phyloP scores from a whole-genome alignment of 2,329 filamentous ascomycete species.

The Thelonectria blattea region DNA sequence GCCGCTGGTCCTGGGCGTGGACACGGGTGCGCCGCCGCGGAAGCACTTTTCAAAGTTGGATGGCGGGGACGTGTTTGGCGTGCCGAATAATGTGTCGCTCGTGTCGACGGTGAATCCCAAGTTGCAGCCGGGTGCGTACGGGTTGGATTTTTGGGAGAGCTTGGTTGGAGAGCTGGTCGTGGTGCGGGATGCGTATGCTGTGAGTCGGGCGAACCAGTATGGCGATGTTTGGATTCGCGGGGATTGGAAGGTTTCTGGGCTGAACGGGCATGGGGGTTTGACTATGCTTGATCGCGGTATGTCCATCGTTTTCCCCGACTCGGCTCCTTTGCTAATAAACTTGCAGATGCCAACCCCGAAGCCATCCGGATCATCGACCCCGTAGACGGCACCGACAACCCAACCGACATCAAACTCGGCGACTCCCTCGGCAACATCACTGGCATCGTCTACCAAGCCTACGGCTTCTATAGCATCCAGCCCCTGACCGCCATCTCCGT shows the following conservation, averaged over 20 bases:
- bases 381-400: constrained; percentile 69
- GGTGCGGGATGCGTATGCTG: constrained; percentile 60
- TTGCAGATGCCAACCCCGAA: constrained; percentile 71
- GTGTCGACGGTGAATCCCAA: constrained; percentile 65
- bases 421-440: constrained; percentile 70
- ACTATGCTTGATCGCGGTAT: constrained; percentile 64
- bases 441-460: constrained; percentile 69
- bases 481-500: constrained; percentile 64
- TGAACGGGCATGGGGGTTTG: constrained; percentile 67
- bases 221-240: constrained; percentile 75
- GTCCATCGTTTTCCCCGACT: not conserved
- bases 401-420: constrained; percentile 65
- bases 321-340: constrained; percentile 9
- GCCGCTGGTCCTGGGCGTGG: constrained; percentile 66
- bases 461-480: constrained; percentile 73
- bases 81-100: constrained; percentile 66
- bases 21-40: constrained; percentile 63
- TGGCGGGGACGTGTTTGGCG: constrained; percentile 66
- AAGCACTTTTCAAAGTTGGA: constrained; percentile 68
- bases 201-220: constrained; percentile 66
- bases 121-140: constrained; percentile 66
- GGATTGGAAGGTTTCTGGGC: constrained; percentile 66
- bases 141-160: constrained; percentile 77
- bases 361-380: constrained; percentile 69
- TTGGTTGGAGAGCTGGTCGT: constrained; percentile 72